Evolutionary conservation across 805 yeast genomes (phyloP), one percentile per base, ranked within the genome.

Genomic region (Candida boidinii): DNA sequence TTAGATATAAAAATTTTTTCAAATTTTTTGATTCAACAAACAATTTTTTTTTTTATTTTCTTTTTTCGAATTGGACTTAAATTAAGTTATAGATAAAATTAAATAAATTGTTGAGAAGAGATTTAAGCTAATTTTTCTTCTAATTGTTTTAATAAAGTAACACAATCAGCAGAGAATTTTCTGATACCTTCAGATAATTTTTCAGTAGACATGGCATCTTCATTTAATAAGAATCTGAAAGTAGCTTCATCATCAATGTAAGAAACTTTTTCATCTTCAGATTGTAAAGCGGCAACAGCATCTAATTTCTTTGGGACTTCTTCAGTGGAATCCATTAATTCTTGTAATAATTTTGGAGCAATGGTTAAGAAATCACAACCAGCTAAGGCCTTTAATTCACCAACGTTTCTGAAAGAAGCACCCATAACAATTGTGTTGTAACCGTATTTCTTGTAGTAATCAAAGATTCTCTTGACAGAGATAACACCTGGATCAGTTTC

Each of bases 371-470:
- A 87, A 63, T 92, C 99, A 57, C 85, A 79, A 63, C 99, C 99
- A 39, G 98, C 96, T 52, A 92, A 73, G 51, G 94, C 95, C 65
- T 79, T 81, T 66, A 92, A 85, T 70, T 90, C 98, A 49, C 87
- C 95, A 42, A 69, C 64, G 73, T 88, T 92, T 79, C 99, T 90
- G 87, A 92, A 90, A 39, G 97, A 90, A 39, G 99, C 99, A 66
- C 98, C 99, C 99, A 92, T 92, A 57, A 92, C 97, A 58, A 92
- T 88, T 62, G 99, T 92, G 54, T 90, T 74, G 79, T 92, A 92
- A 51, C 80, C 90, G 65, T 64, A 85, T 70, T 90, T 90, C 80
- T 92, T 92, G 83, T 92, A 92, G 79, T 92, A 92, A 82, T 88
- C 83, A 84, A 62, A 92, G 64, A 92, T 92, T 41, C 57, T 60